Conservation (phyloP, 2,329 filamentous ascomycete genomes). For the Sporothrix dimorphospora region DNA sequence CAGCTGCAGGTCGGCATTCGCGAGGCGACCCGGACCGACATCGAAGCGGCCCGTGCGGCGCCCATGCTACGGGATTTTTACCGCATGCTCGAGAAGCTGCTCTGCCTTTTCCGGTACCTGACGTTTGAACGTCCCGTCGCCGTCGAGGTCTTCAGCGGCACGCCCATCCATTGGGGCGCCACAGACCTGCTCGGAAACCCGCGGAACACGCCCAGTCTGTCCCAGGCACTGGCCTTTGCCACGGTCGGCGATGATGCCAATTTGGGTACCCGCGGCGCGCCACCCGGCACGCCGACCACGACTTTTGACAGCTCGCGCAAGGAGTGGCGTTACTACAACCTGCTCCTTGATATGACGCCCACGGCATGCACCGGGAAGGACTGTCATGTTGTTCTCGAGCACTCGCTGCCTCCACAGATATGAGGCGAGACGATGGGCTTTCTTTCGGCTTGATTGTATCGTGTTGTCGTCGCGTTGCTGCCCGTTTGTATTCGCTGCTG, state of each 20-base stretch:
- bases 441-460: background rate
- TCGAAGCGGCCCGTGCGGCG: background rate
- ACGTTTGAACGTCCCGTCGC: background rate
- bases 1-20: background rate
- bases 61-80: background rate
- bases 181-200: background rate
- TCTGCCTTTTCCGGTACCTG: background rate
- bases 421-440: background rate
- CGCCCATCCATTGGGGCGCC: background rate
- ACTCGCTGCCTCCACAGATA: slow-evolving; percentile 20
- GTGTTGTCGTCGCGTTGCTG: background rate
- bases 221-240: background rate
- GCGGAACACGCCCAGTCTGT: background rate
- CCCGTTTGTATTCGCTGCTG: background rate
- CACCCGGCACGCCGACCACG: background rate
- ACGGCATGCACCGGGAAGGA: background rate
- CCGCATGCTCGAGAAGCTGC: background rate
- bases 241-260: background rate
- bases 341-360: background rate
- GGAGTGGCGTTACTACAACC: slow-evolving; percentile 16
- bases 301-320: background rate
- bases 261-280: background rate
- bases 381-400: background rate
- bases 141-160: background rate
- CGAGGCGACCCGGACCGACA: background rate